These are phyloP conservation scores for Nakazawaea siamensis DNA, from an alignment of 805 yeast species.

Conservation along the genomic window DNA sequence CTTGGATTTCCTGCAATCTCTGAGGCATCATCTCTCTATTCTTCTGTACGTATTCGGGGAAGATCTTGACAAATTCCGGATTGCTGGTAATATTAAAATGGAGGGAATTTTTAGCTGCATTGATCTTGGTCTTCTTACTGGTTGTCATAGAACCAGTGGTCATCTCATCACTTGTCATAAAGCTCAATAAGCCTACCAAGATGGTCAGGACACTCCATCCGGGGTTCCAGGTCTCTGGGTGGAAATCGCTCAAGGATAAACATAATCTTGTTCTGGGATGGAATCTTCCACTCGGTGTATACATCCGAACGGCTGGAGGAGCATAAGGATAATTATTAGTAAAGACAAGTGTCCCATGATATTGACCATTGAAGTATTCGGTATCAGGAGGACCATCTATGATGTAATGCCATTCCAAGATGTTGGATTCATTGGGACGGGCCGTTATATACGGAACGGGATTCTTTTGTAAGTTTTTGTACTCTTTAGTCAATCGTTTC, in stretches of 20 bases:
- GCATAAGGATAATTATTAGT: constrained; percentile 85
- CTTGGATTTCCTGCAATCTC: constrained; percentile 6
- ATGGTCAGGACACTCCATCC: constrained; percentile 93
- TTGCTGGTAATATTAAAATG: constrained; percentile 52
- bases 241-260: constrained; percentile 89
- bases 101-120: constrained; percentile 51
- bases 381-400: constrained; percentile 90
- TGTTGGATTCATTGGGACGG: constrained; percentile 79
- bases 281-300: constrained; percentile 87
- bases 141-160: constrained; percentile 80
- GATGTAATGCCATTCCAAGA: constrained; percentile 89
- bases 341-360: constrained; percentile 80
- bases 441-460: constrained; percentile 86
- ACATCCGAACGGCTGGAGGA: constrained; percentile 85
- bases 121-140: constrained; percentile 45
- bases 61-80: constrained; percentile 48
- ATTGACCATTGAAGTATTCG: constrained; percentile 80
- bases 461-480: constrained; percentile 62
- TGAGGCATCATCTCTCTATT: constrained; percentile 20
- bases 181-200: constrained; percentile 77
- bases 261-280: constrained; percentile 76
- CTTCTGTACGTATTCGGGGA: constrained; percentile 56
- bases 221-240: constrained; percentile 94
- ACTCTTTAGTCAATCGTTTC: constrained; percentile 62
- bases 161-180: constrained; percentile 82